Percentiles rank a stretch among this genome's conserved stretches.
Conservation (phyloP, 805 yeast species). For the Starmerella stellata region DNA sequence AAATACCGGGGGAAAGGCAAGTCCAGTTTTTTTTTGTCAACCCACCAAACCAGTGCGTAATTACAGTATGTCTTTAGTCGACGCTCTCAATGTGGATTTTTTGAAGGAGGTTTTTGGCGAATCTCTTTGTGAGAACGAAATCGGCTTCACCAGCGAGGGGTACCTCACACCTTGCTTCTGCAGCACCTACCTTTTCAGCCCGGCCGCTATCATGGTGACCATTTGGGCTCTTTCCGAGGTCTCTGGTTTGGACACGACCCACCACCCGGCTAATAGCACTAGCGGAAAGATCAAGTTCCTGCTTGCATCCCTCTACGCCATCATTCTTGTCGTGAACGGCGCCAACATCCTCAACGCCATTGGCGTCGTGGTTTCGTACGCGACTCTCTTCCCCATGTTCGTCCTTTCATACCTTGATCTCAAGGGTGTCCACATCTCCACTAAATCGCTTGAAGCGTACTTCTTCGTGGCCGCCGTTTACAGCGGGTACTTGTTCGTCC, state of each 20-base stretch:
- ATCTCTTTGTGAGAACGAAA: slow-evolving; percentile 14
- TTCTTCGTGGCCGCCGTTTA: slow-evolving; percentile 15
- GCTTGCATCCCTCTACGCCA: slow-evolving; percentile 10
- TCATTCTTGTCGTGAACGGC: slow-evolving; percentile 9
- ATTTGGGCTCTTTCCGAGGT: slow-evolving; percentile 11
- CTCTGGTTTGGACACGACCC: slow-evolving; percentile 7
- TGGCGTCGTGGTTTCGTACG: slow-evolving; percentile 7
- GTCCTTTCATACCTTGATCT: slow-evolving; percentile 16
- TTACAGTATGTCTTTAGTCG: neutral
- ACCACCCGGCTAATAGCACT: slow-evolving; percentile 9
- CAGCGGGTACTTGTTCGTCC: slow-evolving; percentile 14
- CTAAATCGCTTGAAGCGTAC: slow-evolving; percentile 15
- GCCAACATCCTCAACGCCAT: slow-evolving; percentile 15
- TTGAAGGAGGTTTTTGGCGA: slow-evolving; percentile 2
- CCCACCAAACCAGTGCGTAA: too few relatives aligned
- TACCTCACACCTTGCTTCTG: slow-evolving; percentile 15
- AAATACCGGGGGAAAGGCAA: too few relatives aligned
- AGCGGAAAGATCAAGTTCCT: slow-evolving; percentile 13
- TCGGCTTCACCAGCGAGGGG: slow-evolving; percentile 15
- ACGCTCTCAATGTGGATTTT: neutral
- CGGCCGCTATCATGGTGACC: slow-evolving; percentile 11
- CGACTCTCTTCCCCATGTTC: slow-evolving; percentile 11
- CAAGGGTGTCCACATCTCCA: slow-evolving; percentile 17
- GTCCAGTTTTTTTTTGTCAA: too few relatives aligned
- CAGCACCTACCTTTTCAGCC: slow-evolving; percentile 16